Conservation (phyloP, 2,329 filamentous ascomycete species). For the Beauveria australis region DNA sequence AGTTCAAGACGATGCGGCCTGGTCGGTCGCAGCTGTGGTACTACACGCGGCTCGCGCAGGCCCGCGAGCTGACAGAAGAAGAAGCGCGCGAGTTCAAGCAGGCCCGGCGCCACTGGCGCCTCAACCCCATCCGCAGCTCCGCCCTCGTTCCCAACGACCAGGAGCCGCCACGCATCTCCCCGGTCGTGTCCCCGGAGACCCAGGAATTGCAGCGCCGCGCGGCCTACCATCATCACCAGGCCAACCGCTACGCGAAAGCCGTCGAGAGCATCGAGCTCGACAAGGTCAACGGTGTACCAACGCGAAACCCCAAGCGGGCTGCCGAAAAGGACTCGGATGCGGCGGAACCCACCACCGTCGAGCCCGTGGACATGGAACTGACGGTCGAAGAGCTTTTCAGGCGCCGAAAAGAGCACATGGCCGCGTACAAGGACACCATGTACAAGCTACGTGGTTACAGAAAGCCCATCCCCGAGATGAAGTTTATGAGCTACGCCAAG, state of each 20-base stretch:
- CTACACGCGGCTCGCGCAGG: conserved; percentile 22
- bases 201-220: conserved; percentile 21
- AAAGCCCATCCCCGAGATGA: conserved; percentile 19
- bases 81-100: conserved; percentile 27
- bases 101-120: conserved; percentile 24
- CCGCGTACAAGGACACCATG: conserved; percentile 21
- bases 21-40: conserved; percentile 26
- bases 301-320: neutral
- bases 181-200: conserved; percentile 16
- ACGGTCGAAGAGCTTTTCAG: conserved; percentile 16
- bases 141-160: conserved; percentile 15
- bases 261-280: conserved; percentile 18
- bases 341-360: neutral
- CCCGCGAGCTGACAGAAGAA: conserved; percentile 24
- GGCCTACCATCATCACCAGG: conserved; percentile 24
- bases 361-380: neutral
- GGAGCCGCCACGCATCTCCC: conserved; percentile 13
- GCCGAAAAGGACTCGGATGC: neutral
- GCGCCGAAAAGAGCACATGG: conserved; percentile 20
- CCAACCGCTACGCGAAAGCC: conserved; percentile 19
- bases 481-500: conserved; percentile 19
- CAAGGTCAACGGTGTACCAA: conserved; percentile 4
- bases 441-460: conserved; percentile 20
- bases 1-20: conserved; percentile 24
- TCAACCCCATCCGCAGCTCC: conserved; percentile 21